Evolutionary conservation across 2,329 filamentous ascomycete species (phyloP).

Genomic region (Dothideomycetes sp.): DNA sequence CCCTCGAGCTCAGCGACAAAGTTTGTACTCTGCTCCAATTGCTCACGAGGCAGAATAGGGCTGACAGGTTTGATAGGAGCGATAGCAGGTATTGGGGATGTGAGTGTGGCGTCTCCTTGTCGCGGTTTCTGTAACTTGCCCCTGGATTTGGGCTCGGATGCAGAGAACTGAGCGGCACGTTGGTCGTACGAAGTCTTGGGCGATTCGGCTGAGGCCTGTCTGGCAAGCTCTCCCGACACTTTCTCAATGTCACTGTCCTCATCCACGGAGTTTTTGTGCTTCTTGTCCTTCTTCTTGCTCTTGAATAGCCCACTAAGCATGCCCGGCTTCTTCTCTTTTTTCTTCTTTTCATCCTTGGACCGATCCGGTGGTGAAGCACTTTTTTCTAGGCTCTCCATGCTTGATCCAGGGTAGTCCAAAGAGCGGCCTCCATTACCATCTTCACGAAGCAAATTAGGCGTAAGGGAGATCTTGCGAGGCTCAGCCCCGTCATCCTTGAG

Average conservation of each 20-base stretch:
- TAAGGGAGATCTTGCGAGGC: constrained; percentile 94
- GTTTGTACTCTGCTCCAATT: constrained; percentile 10
- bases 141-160: constrained; percentile 10
- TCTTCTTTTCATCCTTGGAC: constrained; percentile 64
- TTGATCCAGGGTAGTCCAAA: constrained; percentile 34
- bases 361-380: constrained; percentile 53
- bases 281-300: constrained; percentile 57
- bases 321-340: constrained; percentile 59
- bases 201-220: constrained; percentile 5
- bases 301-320: constrained; percentile 65
- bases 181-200: constrained; percentile 1
- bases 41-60: not conserved
- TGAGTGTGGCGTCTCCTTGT: not conserved
- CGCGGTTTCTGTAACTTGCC: constrained; percentile 20
- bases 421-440: constrained; percentile 42
- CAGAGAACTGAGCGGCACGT: not conserved
- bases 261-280: constrained; percentile 36
- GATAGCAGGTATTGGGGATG: no score
- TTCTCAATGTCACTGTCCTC: constrained; percentile 24
- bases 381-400: constrained; percentile 70
- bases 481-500: constrained; percentile 94
- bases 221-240: constrained; percentile 20
- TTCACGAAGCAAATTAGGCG: constrained; percentile 82
- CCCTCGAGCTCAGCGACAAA: constrained; percentile 31
- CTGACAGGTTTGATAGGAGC: constrained; percentile 3